These are phyloP conservation scores for Rutstroemia sp. DNA, from an alignment of 2,329 filamentous ascomycete species.

Conservation along the genomic window DNA sequence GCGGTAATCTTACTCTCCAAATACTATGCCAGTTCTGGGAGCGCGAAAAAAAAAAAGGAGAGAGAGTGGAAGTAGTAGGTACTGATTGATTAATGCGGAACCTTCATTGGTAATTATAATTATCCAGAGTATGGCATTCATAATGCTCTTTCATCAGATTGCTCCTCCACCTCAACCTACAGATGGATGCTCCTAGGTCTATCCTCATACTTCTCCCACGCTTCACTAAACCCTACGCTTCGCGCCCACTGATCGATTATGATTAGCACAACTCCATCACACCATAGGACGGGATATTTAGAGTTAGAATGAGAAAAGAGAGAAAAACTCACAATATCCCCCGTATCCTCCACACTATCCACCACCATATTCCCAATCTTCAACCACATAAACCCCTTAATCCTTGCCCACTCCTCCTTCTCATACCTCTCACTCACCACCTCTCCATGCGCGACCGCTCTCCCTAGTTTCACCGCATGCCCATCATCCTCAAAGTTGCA, in stretches of 20 bases:
- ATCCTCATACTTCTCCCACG: slow-evolving; percentile 45
- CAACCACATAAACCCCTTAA: slow-evolving; percentile 53
- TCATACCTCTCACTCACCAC: slow-evolving; percentile 40
- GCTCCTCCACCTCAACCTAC: slow-evolving; percentile 3
- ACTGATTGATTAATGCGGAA: too few relatives aligned
- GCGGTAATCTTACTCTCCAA: too few relatives aligned
- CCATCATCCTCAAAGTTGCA: slow-evolving; percentile 62
- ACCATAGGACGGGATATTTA: too few relatives aligned
- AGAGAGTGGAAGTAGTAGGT: too few relatives aligned
- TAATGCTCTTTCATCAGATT: background rate
- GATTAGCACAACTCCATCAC: background rate
- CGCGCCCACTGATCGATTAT: slow-evolving; percentile 46
- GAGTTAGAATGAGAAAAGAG: too few relatives aligned
- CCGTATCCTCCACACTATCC: slow-evolving; percentile 49
- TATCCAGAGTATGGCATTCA: too few relatives aligned
- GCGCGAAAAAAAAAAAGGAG: too few relatives aligned
- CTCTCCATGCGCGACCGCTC: slow-evolving; percentile 61
- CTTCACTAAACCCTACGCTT: slow-evolving; percentile 54
- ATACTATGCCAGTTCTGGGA: too few relatives aligned
- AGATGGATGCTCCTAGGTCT: slow-evolving; percentile 15
- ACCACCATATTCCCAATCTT: slow-evolving; percentile 53
- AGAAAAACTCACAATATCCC: slow-evolving; percentile 15
- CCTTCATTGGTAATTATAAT: too few relatives aligned
- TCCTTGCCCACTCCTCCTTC: slow-evolving; percentile 40
- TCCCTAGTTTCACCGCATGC: slow-evolving; percentile 68